Conservation (phyloP, 352 stramenopile species). For the Phytophthora pistaciae region DNA sequence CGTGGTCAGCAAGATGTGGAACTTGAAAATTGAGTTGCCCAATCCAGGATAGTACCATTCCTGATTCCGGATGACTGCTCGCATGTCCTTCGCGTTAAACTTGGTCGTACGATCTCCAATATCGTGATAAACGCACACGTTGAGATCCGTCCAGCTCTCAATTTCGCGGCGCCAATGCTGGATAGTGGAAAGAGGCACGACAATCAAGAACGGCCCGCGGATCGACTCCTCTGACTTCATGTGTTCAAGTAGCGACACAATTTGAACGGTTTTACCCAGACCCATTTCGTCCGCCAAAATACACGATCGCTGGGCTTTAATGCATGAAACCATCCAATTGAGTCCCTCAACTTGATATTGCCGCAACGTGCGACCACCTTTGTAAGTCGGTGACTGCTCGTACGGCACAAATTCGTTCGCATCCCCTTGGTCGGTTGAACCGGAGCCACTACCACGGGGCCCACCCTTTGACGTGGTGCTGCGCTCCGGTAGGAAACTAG, state of each 20-base stretch:
- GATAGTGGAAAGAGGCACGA: slow-evolving; percentile 90
- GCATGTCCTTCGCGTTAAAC: slow-evolving; percentile 90
- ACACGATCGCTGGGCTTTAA: slow-evolving; percentile 89
- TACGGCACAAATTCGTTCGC: slow-evolving; percentile 90
- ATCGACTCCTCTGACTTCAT: slow-evolving; percentile 86
- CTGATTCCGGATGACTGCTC: slow-evolving; percentile 84
- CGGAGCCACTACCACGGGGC: slow-evolving; percentile 15
- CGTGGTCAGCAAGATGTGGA: slow-evolving; percentile 86
- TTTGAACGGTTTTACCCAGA: slow-evolving; percentile 96
- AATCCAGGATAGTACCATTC: slow-evolving; percentile 91
- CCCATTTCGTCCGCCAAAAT: slow-evolving; percentile 95
- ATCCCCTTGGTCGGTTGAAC: slow-evolving; percentile 23
- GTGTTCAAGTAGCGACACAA: slow-evolving; percentile 93
- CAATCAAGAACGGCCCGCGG: slow-evolving; percentile 85
- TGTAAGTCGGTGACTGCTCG: slow-evolving; percentile 90
- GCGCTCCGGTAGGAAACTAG: slow-evolving; percentile 79
- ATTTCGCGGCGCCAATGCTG: slow-evolving; percentile 91
- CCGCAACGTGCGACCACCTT: slow-evolving; percentile 83
- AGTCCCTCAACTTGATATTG: slow-evolving; percentile 89
- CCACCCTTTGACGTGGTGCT: slow-evolving; percentile 6
- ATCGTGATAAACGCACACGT: slow-evolving; percentile 99
- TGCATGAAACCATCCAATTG: slow-evolving; percentile 92
- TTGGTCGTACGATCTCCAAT: slow-evolving; percentile 82
- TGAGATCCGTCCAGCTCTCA: slow-evolving; percentile 97
- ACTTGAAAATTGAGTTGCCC: slow-evolving; percentile 93